Evolutionary conservation across 345 rosid genomes (phyloP).

Genomic region (Moringa oleifera): DNA sequence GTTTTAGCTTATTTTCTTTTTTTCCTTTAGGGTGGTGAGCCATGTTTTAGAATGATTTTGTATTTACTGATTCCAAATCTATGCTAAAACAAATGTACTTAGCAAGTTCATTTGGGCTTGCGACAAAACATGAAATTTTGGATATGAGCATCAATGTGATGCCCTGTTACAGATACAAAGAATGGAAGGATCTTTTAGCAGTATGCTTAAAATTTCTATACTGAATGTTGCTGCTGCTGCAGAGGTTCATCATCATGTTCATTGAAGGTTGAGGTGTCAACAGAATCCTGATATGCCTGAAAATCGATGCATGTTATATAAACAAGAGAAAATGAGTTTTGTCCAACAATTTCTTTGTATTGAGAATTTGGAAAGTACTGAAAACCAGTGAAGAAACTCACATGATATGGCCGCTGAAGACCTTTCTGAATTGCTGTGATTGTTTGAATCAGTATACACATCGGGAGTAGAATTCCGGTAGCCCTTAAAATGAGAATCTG

Average conservation of each 20-base stretch:
- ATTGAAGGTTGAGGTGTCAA: constrained; percentile 27
- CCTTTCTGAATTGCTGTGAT: constrained; percentile 52
- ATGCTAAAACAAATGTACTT: too few relatives aligned
- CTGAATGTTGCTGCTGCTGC: constrained; percentile 5
- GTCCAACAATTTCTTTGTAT: constrained; percentile 12
- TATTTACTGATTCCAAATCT: too few relatives aligned
- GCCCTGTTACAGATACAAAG: not conserved
- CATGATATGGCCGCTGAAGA: constrained; percentile 38
- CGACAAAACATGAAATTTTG: not conserved
- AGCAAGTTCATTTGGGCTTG: too few relatives aligned
- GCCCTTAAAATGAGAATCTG: constrained; percentile 65
- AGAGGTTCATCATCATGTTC: constrained; percentile 16
- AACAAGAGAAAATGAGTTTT: constrained; percentile 14
- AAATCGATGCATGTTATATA: too few relatives aligned
- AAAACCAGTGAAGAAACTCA: constrained; percentile 16
- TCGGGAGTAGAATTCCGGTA: constrained; percentile 70
- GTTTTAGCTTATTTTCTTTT: too few relatives aligned
- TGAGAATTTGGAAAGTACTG: constrained; percentile 2
- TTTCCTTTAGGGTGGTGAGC: too few relatives aligned
- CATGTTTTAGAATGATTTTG: too few relatives aligned
- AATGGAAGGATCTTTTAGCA: not conserved
- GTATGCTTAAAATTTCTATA: not conserved
- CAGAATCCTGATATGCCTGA: constrained; percentile 20
- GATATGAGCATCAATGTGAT: constrained; percentile 17
- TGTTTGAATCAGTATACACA: constrained; percentile 52